Conservation (phyloP, 129 eudicot genomes). For the Saposhnikovia divaricata region DNA sequence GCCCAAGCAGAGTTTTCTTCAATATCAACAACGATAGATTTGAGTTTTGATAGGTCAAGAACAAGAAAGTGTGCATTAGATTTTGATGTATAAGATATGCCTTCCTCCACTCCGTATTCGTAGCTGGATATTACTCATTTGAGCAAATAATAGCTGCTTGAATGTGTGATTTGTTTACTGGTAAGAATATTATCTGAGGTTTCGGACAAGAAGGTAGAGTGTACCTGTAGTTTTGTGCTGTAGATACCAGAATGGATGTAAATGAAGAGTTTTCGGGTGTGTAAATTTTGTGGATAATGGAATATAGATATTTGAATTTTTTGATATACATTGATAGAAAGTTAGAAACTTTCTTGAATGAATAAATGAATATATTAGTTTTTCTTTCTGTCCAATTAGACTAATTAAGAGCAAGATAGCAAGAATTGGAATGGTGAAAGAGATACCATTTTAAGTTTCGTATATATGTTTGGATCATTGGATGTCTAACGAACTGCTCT, state of each 20-base stretch:
- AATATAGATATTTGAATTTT: slow-evolving; percentile 14
- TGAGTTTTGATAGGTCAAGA: slow-evolving; percentile 48
- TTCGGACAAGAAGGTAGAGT: slow-evolving; percentile 33
- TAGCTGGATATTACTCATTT: slow-evolving; percentile 29
- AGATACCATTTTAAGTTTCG: neutral
- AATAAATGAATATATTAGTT: too few relatives aligned
- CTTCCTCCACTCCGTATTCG: slow-evolving; percentile 57
- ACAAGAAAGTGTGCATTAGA: slow-evolving; percentile 37
- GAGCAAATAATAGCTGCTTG: slow-evolving; percentile 44
- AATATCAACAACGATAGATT: slow-evolving; percentile 21
- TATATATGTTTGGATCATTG: neutral
- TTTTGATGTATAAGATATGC: slow-evolving; percentile 30
- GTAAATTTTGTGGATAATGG: slow-evolving; percentile 30
- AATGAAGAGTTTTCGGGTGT: slow-evolving; percentile 39
- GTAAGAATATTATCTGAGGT: slow-evolving; percentile 46
- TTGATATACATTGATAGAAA: slow-evolving; percentile 29
- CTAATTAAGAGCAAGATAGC: neutral
- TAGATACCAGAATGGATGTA: slow-evolving; percentile 37
- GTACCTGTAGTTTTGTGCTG: slow-evolving; percentile 61
- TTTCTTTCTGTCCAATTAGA: neutral
- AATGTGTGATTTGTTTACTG: slow-evolving; percentile 37
- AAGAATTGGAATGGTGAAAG: neutral
- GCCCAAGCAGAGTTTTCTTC: slow-evolving; percentile 52
- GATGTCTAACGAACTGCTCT: neutral
- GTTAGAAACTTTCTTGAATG: slow-evolving; percentile 19